Conservation (phyloP, 805 yeast species). For the Ogataea sp. region DNA sequence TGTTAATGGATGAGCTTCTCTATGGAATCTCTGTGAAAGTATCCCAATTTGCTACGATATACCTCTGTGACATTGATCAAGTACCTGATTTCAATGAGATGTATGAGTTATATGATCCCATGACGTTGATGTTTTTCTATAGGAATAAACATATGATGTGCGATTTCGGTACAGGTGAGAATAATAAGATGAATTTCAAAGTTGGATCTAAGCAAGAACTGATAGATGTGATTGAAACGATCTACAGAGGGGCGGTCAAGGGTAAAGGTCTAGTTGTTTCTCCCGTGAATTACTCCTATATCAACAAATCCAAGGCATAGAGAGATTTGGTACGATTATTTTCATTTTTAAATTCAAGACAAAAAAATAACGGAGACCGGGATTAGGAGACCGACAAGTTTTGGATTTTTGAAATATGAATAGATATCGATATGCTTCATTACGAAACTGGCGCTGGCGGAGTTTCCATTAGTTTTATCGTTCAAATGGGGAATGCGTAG, state of each 20-base stretch:
- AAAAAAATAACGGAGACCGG: no score
- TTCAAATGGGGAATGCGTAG: no score
- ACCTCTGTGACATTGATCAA: slow-evolving; percentile 79
- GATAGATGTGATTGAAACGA: slow-evolving; percentile 83
- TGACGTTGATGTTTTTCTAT: slow-evolving; percentile 89
- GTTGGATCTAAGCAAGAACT: slow-evolving; percentile 77
- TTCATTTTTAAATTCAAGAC: no score
- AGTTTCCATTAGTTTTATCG: no score
- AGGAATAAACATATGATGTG: slow-evolving; percentile 96
- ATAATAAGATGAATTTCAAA: slow-evolving; percentile 84
- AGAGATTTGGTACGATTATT: no score
- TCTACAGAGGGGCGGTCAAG: slow-evolving; percentile 84
- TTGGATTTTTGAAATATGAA: no score
- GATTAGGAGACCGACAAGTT: no score
- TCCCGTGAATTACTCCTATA: slow-evolving; percentile 59
- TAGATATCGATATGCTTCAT: no score
- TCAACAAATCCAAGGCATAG: no score
- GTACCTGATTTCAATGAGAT: slow-evolving; percentile 88
- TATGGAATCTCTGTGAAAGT: slow-evolving; percentile 76
- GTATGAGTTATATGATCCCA: slow-evolving; percentile 87
- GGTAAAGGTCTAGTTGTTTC: slow-evolving; percentile 88
- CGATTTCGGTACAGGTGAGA: slow-evolving; percentile 97
- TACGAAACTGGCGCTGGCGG: no score
- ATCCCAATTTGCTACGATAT: slow-evolving; percentile 79
- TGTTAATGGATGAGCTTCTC: slow-evolving; percentile 84